Conservation (phyloP, 345 rosid species). For the Heritiera littoralis region DNA sequence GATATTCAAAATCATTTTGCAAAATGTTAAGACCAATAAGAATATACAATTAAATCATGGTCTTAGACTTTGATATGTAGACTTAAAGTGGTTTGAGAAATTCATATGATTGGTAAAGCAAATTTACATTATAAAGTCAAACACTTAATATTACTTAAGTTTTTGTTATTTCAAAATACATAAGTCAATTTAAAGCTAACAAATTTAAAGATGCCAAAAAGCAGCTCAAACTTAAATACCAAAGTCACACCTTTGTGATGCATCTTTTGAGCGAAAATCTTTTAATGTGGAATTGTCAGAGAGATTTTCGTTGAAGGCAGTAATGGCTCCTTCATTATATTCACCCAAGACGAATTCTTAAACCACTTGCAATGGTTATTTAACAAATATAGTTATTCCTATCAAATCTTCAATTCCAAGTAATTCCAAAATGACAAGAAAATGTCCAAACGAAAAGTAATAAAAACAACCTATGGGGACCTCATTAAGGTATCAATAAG, state of each 20-base stretch:
- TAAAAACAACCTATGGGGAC: background rate
- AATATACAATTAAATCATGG: no score
- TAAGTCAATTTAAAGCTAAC: no score
- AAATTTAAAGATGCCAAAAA: background rate
- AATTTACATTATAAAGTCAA: no score
- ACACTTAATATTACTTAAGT: no score
- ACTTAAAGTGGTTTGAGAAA: no score
- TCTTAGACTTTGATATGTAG: no score
- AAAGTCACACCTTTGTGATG: constrained; percentile 71
- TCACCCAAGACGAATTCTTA: constrained; percentile 80
- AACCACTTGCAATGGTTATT: constrained; percentile 50
- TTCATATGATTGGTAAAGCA: no score
- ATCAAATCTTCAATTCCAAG: background rate
- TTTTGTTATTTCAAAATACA: no score
- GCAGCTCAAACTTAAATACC: background rate
- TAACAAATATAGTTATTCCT: background rate
- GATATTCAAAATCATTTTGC: no score
- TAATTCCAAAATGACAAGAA: background rate
- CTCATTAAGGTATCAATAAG: no score
- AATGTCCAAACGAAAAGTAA: background rate
- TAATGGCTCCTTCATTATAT: constrained; percentile 74
- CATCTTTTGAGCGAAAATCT: constrained; percentile 80
- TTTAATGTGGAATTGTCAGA: constrained; percentile 68
- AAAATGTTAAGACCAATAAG: no score
- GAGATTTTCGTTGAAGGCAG: constrained; percentile 68